Evolutionary conservation across 306 rosid genomes (phyloP).

Genomic region (Sicyos edulis): DNA sequence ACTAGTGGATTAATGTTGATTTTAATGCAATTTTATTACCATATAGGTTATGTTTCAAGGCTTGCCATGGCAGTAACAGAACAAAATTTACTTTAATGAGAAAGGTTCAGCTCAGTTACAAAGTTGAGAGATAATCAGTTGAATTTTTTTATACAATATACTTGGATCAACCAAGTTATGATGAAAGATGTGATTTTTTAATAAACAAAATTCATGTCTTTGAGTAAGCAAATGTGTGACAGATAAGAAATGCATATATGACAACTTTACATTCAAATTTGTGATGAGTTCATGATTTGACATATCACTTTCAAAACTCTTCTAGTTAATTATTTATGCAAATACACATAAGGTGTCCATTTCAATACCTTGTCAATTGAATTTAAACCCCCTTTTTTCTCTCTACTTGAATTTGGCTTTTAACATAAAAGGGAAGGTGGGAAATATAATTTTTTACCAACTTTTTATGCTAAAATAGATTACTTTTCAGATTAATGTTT

Average conservation of each 20-base stretch:
- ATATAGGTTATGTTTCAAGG: slow-evolving; percentile 3
- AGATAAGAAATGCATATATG: background rate
- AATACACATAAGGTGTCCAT: background rate
- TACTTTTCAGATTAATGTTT: too few species aligned
- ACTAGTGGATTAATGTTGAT: background rate
- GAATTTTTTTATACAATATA: background rate
- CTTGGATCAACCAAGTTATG: too few species aligned
- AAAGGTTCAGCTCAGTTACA: slow-evolving; percentile 4
- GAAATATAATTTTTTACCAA: too few species aligned
- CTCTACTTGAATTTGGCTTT: too few species aligned
- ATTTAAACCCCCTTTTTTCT: too few species aligned
- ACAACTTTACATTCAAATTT: too few species aligned
- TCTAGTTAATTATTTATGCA: slow-evolving; percentile 6
- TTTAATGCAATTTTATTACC: slow-evolving; percentile 1
- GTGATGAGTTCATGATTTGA: background rate
- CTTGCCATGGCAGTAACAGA: background rate
- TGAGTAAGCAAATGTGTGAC: slow-evolving; percentile 1
- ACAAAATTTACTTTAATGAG: background rate
- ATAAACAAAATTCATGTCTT: too few species aligned
- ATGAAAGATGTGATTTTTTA: too few species aligned
- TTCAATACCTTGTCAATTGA: background rate
- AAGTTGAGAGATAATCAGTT: background rate
- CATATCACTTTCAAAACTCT: background rate
- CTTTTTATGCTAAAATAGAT: too few species aligned
- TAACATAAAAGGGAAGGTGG: too few species aligned